Conservation (phyloP, 805 yeast species). For the Metschnikowia lochheadii region DNA sequence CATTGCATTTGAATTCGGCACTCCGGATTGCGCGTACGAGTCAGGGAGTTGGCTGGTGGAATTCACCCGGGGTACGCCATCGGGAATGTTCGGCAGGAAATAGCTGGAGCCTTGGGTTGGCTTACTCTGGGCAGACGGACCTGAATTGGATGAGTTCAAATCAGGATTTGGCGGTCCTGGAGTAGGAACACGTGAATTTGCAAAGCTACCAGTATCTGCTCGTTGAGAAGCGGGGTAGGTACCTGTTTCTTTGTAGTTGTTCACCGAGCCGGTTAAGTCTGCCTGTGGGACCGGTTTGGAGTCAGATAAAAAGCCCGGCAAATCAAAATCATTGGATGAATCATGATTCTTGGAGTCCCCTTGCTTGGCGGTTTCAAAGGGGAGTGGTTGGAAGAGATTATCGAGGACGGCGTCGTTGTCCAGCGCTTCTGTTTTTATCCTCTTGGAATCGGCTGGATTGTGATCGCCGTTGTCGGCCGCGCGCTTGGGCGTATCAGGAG, state of each 20-base stretch:
- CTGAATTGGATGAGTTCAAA: background rate
- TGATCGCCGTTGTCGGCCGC: slow-evolving; percentile 7
- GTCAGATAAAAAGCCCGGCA: slow-evolving; percentile 15
- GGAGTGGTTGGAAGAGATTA: slow-evolving; percentile 19
- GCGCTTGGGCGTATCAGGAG: slow-evolving; percentile 11
- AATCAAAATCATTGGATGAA: slow-evolving; percentile 7
- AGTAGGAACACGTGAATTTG: background rate
- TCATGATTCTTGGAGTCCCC: slow-evolving; percentile 2
- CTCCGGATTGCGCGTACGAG: background rate
- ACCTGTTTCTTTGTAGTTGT: background rate
- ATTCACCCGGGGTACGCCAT: slow-evolving; percentile 4
- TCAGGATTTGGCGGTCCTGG: background rate
- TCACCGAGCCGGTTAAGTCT: background rate
- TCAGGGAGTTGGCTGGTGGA: slow-evolving; percentile 7
- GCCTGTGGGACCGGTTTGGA: slow-evolving; percentile 2
- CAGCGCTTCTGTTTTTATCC: slow-evolving; percentile 12
- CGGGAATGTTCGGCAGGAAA: background rate
- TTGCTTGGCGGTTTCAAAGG: slow-evolving; percentile 13
- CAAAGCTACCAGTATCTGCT: background rate
- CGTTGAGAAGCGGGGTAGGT: background rate
- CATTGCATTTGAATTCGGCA: background rate
- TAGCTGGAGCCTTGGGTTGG: background rate
- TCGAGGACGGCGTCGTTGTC: slow-evolving; percentile 10
- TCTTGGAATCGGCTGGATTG: slow-evolving; percentile 7
- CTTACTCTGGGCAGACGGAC: background rate